Evolutionary conservation across 345 rosid species (phyloP).

Genomic region (Brassica cretica): DNA sequence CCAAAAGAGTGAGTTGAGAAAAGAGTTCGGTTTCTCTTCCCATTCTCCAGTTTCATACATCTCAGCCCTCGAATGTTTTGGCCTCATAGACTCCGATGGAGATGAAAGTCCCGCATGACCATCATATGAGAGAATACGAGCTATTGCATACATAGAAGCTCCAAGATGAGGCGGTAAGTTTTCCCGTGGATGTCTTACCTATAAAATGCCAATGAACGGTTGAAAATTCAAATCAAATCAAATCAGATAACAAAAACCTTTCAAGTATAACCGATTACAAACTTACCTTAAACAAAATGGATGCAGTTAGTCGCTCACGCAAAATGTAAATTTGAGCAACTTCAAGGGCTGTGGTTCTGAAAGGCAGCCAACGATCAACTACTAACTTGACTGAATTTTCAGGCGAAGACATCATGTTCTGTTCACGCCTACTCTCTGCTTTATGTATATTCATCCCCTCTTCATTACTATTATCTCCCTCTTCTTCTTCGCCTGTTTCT

Average conservation of each 20-base stretch:
- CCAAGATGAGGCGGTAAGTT: constrained; percentile 64
- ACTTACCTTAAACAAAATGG: constrained; percentile 72
- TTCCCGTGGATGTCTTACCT: constrained; percentile 67
- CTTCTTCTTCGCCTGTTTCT: constrained; percentile 42
- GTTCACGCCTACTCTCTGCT: constrained; percentile 40
- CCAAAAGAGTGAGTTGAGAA: constrained; percentile 39
- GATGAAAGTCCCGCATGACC: constrained; percentile 53
- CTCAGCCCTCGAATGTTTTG: constrained; percentile 50
- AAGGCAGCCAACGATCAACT: constrained; percentile 83
- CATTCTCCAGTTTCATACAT: constrained; percentile 36
- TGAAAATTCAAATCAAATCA: neutral
- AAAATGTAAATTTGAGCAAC: constrained; percentile 88
- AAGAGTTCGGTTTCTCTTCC: constrained; percentile 36
- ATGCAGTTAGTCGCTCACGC: constrained; percentile 72
- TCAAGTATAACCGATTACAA: neutral
- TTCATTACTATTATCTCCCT: constrained; percentile 49
- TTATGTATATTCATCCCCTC: constrained; percentile 44
- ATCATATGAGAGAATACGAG: constrained; percentile 63
- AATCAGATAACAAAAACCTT: neutral
- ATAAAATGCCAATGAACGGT: constrained; percentile 21
- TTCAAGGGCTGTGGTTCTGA: constrained; percentile 70
- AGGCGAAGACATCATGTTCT: constrained; percentile 73
- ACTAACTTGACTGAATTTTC: constrained; percentile 62
- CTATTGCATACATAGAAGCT: constrained; percentile 61
- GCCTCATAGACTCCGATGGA: constrained; percentile 44